Base-by-base conservation (phyloP, 2,329 filamentous ascomycete genomes). In the Tolypocladium pustulatum region DNA sequence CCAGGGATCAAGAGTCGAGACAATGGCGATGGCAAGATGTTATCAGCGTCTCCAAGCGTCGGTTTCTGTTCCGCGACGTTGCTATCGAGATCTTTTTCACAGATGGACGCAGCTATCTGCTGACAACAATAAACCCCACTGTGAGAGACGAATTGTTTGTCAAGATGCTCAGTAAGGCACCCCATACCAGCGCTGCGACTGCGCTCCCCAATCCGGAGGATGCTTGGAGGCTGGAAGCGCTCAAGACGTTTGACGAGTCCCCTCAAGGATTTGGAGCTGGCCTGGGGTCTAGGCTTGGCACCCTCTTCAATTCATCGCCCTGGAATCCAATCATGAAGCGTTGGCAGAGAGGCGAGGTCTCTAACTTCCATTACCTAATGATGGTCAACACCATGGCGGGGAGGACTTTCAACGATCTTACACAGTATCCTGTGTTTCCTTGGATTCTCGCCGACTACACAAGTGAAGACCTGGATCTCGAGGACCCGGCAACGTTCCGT, bases 331-430 rank as follows among this genome's bases (percentile, higher is more conserved):
- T 91, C 10, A 96, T 94, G 67, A 87, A 88, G 63, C 88, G 87
- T 70, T 99, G 94, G 94, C 83, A 94, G 60, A 88, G 87, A 69
- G 94, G 95, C 15, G 94, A 99, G 67, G 91, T 97, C 55, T 97
- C 93, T 17, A 99, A 99, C 71, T 99, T 99, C 67, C 91, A 97
- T 72, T 99, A 99, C 69, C 82, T 99, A 40, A 99, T 99, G 93
- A 86, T 97, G 61, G 86, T 99, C 68, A 99, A 99, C 69, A 97
- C 94, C 0, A 90, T 99, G 82, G 95, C 95, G 34, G 94, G 94
- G 2, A 82, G 94, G 57, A 97, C 94, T 0, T 99, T 99, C 76
- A 99, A 99, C 68, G 94, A 99, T 69, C 78, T 99, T 22, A 99
- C 94, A 0, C 95, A 99, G 67, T 99, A 99, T 67, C 94, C 94